Percentiles rank a stretch among this genome's conserved stretches.
These are phyloP conservation scores for Pochonia chlamydosporia DNA, from an alignment of 2,329 filamentous ascomycete genomes.

Conservation along the genomic window DNA sequence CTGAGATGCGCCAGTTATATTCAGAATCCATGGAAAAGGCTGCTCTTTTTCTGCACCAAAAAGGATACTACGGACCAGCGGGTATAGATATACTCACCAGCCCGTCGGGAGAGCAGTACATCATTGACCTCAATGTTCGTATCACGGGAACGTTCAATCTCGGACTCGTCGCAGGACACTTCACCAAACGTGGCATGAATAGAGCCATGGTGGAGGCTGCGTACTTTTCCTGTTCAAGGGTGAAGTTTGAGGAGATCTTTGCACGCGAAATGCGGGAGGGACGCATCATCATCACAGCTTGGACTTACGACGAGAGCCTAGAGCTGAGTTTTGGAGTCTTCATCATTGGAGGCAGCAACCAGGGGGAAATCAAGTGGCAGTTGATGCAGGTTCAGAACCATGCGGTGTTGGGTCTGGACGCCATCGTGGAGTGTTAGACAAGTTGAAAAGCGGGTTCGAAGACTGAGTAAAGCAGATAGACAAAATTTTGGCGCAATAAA, in stretches of 20 bases:
- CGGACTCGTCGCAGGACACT: slow-evolving; percentile 5
- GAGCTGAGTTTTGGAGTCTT: slow-evolving; percentile 4
- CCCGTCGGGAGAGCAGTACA: slow-evolving; percentile 1
- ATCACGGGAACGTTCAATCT: slow-evolving; percentile 3
- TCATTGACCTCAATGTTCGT: slow-evolving; percentile 8
- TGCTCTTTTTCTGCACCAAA: slow-evolving; percentile 2
- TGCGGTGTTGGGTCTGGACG: background rate
- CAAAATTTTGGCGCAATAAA: too few relatives aligned
- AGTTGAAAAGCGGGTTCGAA: too few relatives aligned
- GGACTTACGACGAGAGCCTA: slow-evolving; percentile 5
- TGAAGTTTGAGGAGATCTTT: slow-evolving; percentile 4
- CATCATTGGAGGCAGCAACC: slow-evolving; percentile 3
- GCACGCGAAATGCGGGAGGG: slow-evolving; percentile 1
- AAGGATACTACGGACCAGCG: slow-evolving; percentile 6
- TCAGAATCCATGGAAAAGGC: background rate
- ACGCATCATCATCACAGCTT: slow-evolving; percentile 5
- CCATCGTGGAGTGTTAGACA: too few relatives aligned
- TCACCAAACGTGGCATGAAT: slow-evolving; percentile 2
- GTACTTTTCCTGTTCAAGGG: slow-evolving; percentile 5
- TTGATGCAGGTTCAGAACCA: background rate
- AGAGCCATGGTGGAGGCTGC: slow-evolving; percentile 2
- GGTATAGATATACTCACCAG: slow-evolving; percentile 6
- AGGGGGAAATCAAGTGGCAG: background rate
- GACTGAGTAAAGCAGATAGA: too few relatives aligned
- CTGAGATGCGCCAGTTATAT: background rate